A percentile compares a stretch with the other conserved stretches of the same genome.
phyloP scores from a whole-genome alignment of 768 basidiomycete genomes.

The Xerocomellus chrysenteron region DNA sequence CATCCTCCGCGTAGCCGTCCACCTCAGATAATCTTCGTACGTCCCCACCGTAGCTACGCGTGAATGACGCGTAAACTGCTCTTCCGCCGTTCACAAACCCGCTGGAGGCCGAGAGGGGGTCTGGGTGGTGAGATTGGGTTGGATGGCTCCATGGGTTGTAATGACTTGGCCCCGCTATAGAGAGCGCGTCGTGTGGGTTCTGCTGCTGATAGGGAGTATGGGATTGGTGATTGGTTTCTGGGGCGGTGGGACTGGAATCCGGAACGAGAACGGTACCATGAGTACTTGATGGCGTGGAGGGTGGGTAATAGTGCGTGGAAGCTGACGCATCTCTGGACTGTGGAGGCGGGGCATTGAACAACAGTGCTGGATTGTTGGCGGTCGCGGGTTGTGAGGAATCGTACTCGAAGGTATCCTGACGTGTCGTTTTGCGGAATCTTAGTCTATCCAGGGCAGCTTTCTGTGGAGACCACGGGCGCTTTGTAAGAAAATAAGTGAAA shows the following conservation, averaged over 20 bases:
- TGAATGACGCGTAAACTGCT: conserved; percentile 52
- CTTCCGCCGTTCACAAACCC: conserved; percentile 48
- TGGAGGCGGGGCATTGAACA: conserved; percentile 42
- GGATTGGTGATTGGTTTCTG: conserved; percentile 39
- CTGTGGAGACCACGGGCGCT: conserved; percentile 35
- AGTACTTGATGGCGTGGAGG: conserved; percentile 40
- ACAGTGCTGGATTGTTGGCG: conserved; percentile 56
- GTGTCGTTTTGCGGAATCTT: conserved; percentile 45
- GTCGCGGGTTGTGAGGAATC: conserved; percentile 52
- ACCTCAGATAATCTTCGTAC: conserved; percentile 38
- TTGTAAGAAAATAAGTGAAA: conserved; percentile 31
- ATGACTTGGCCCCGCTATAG: conserved; percentile 39
- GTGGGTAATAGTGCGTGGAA: conserved; percentile 59
- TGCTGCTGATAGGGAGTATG: conserved; percentile 42
- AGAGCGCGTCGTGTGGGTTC: conserved; percentile 42
- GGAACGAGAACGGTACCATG: conserved; percentile 68
- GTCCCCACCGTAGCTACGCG: conserved; percentile 41
- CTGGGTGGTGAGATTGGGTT: conserved; percentile 35
- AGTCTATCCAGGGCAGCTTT: conserved; percentile 46
- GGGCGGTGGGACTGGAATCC: conserved; percentile 63
- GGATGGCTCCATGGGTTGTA: conserved; percentile 39
- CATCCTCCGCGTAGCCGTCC: conserved; percentile 47
- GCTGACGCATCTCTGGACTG: conserved; percentile 80
- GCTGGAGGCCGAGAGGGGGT: conserved; percentile 60
- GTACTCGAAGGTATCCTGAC: conserved; percentile 28